Conservation (phyloP, 768 basidiomycete genomes). For the Termitomyces sp. region DNA sequence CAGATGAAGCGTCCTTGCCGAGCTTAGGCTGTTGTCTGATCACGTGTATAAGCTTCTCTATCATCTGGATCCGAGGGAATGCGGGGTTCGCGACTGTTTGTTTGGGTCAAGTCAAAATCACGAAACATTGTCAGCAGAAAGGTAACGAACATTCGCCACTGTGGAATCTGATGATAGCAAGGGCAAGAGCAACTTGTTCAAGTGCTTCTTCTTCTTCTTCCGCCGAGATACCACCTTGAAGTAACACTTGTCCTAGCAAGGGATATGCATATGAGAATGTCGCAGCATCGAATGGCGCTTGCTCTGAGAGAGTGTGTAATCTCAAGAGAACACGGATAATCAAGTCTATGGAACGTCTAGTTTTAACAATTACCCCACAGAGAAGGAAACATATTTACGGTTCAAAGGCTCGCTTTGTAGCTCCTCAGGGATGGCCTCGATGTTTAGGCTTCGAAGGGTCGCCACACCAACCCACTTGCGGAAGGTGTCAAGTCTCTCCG, state of each 20-base stretch:
- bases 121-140: background rate
- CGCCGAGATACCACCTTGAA: constrained; percentile 62
- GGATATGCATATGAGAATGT: constrained; percentile 84
- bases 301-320: constrained; percentile 76
- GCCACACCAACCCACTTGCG: constrained; percentile 79
- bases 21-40: constrained; percentile 77
- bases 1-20: constrained; percentile 77
- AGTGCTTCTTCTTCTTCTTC: constrained; percentile 71
- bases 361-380: background rate
- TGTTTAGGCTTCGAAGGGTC: constrained; percentile 68
- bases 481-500: constrained; percentile 68
- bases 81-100: constrained; percentile 58
- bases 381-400: constrained; percentile 31
- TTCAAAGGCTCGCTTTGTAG: constrained; percentile 68
- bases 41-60: constrained; percentile 66
- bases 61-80: constrained; percentile 72
- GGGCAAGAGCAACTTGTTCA: constrained; percentile 70
- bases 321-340: constrained; percentile 85
- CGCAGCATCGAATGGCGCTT: constrained; percentile 76
- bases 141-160: constrained; percentile 64
- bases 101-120: background rate
- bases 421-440: constrained; percentile 66
- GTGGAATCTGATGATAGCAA: constrained; percentile 70
- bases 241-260: constrained; percentile 65
- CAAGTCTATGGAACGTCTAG: constrained; percentile 43